Evolutionary conservation across 306 rosid genomes (phyloP).

Genomic region (Astragalus glycyphyllos): DNA sequence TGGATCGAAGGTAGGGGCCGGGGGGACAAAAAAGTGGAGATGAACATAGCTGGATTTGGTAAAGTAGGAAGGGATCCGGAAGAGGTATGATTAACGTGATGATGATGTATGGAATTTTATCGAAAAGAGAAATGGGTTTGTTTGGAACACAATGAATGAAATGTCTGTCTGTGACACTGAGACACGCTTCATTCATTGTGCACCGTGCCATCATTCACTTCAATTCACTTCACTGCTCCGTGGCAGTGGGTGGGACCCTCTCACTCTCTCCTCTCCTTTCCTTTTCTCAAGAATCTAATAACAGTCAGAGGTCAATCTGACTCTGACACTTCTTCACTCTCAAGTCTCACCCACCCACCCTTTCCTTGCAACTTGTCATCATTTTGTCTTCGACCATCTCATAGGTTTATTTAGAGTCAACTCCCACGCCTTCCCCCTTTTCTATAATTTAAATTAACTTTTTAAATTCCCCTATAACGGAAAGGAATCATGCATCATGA

Average conservation of each 20-base stretch:
- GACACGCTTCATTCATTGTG: constrained; percentile 13
- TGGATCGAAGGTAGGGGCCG: background rate
- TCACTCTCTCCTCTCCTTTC: background rate
- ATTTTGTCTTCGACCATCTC: constrained; percentile 16
- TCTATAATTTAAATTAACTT: background rate
- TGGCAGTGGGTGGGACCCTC: background rate
- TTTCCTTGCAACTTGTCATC: constrained; percentile 30
- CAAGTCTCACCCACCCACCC: background rate
- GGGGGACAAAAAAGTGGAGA: background rate
- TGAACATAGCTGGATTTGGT: background rate
- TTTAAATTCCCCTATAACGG: background rate
- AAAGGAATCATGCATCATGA: background rate
- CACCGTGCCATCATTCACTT: background rate
- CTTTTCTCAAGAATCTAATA: constrained; percentile 3
- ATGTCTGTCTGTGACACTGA: constrained; percentile 26
- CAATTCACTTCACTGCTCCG: background rate
- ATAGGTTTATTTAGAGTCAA: background rate
- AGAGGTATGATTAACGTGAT: background rate
- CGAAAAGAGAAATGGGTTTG: constrained; percentile 14
- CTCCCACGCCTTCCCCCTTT: background rate
- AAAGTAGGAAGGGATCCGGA: constrained; percentile 3
- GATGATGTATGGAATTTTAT: constrained; percentile 30
- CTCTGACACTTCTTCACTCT: constrained; percentile 14
- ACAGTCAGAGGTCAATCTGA: constrained; percentile 29
- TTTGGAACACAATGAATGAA: constrained; percentile 26